These are phyloP conservation scores for Suillus americanus DNA, from an alignment of 768 basidiomycete species.

Conservation along the genomic window DNA sequence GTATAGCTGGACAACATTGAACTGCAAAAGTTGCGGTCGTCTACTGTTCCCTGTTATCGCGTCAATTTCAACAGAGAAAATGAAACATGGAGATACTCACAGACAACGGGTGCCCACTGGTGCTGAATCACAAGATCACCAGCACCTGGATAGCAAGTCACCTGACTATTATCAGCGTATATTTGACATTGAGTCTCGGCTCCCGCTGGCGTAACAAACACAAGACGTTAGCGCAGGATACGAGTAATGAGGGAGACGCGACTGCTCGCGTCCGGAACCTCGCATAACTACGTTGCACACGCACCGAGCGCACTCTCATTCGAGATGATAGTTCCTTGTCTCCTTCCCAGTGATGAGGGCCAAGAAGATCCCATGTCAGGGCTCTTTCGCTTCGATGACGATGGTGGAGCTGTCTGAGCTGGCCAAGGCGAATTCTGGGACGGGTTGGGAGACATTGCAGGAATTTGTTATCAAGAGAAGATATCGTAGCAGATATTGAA, in stretches of 20 bases:
- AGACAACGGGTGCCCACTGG: constrained; percentile 75
- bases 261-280: constrained; percentile 10
- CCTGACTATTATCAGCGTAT: constrained; percentile 64
- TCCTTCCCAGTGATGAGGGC: constrained; percentile 12
- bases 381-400: constrained; percentile 33
- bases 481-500: constrained; percentile 21
- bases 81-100: constrained; percentile 48
- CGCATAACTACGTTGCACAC: constrained; percentile 15
- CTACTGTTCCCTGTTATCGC: constrained; percentile 66
- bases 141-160: constrained; percentile 73
- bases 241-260: constrained; percentile 6
- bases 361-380: constrained; percentile 31
- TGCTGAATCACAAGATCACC: constrained; percentile 65
- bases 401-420: constrained; percentile 36
- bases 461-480: constrained; percentile 16
- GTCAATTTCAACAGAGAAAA: constrained; percentile 14
- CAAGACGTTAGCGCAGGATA: constrained; percentile 12
- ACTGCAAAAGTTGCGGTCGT: constrained; percentile 64
- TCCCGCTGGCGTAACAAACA: constrained; percentile 18
- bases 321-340: constrained; percentile 28
- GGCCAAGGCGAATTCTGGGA: constrained; percentile 45
- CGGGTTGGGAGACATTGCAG: constrained; percentile 37
- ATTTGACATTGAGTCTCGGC: constrained; percentile 54
- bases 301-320: constrained; percentile 24
- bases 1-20: constrained; percentile 68